Evolutionary conservation across 805 yeast species (phyloP).

Genomic region (Sporopachydermia quercuum): DNA sequence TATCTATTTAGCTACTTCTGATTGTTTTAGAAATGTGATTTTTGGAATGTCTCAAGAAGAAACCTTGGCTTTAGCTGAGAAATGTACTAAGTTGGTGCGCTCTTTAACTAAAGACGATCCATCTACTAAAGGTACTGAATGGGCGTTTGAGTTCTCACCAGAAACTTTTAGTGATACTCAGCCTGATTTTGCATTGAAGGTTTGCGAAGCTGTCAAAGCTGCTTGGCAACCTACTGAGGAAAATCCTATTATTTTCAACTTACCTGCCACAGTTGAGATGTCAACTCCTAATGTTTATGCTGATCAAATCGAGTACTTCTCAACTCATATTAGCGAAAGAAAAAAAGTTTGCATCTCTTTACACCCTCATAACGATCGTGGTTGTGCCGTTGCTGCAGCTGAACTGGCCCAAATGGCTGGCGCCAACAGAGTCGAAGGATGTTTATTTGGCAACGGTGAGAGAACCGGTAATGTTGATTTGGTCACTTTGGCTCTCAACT

Average conservation of each 20-base stretch:
- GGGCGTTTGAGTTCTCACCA: slow-evolving; percentile 72
- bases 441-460: slow-evolving; percentile 77
- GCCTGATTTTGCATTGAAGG: slow-evolving; percentile 43
- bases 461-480: slow-evolving; percentile 79
- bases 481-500: slow-evolving; percentile 61
- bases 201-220: slow-evolving; percentile 60
- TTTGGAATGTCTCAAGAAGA: slow-evolving; percentile 46
- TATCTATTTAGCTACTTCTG: slow-evolving; percentile 63
- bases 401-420: slow-evolving; percentile 74
- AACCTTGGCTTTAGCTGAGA: slow-evolving; percentile 44
- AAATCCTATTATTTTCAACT: slow-evolving; percentile 59
- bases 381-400: slow-evolving; percentile 82
- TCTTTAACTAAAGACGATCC: slow-evolving; percentile 59
- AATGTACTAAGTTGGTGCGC: slow-evolving; percentile 47
- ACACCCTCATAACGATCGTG: slow-evolving; percentile 77
- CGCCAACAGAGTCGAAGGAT: slow-evolving; percentile 81
- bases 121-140: slow-evolving; percentile 33
- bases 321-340: slow-evolving; percentile 44
- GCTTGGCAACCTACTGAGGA: slow-evolving; percentile 61
- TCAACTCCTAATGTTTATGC: slow-evolving; percentile 72
- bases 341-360: slow-evolving; percentile 60
- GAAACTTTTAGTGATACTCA: slow-evolving; percentile 66
- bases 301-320: slow-evolving; percentile 68
- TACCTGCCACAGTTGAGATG: slow-evolving; percentile 80
- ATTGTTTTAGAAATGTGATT: slow-evolving; percentile 57